These are phyloP conservation scores for Coprinellus aureogranulatus DNA, from an alignment of 768 basidiomycete species.

Conservation along the genomic window DNA sequence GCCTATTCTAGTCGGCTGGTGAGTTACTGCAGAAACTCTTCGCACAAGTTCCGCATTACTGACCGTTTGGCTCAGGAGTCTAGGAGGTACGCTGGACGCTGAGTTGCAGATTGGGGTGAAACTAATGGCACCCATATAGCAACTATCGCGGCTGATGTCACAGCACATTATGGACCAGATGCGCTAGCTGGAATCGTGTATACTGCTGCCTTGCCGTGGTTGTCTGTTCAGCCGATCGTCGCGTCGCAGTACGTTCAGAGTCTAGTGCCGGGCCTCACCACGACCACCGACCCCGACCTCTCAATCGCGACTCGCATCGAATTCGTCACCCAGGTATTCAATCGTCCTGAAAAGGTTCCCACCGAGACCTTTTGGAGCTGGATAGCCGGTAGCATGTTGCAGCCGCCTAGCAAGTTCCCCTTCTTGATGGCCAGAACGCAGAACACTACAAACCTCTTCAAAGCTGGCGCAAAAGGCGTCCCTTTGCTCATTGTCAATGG, in stretches of 20 bases:
- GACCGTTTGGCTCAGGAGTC: conserved; percentile 20
- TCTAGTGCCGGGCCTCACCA: not conserved
- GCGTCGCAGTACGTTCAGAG: not conserved
- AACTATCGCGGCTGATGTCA: not conserved
- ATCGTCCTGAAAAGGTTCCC: not conserved
- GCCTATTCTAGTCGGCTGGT: not conserved
- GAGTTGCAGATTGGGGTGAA: not conserved
- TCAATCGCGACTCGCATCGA: not conserved
- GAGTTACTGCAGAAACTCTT: not conserved
- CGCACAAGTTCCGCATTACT: not conserved
- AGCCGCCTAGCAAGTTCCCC: not conserved
- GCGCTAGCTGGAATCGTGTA: not conserved
- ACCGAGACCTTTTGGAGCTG: not conserved
- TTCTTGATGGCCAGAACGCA: not conserved
- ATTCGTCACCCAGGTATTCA: not conserved
- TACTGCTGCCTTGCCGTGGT: not conserved
- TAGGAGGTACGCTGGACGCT: conserved; percentile 18
- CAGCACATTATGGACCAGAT: not conserved
- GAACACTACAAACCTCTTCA: not conserved
- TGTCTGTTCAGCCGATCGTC: not conserved
- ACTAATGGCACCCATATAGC: too few relatives aligned
- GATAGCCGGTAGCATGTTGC: not conserved
- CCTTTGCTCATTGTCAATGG: not conserved
- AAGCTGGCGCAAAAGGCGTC: not conserved
- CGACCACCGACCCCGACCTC: not conserved